A percentile compares a stretch with the other conserved stretches of the same genome.
Conservation (phyloP, 2,329 filamentous ascomycete genomes). For the Massarina eburnea region DNA sequence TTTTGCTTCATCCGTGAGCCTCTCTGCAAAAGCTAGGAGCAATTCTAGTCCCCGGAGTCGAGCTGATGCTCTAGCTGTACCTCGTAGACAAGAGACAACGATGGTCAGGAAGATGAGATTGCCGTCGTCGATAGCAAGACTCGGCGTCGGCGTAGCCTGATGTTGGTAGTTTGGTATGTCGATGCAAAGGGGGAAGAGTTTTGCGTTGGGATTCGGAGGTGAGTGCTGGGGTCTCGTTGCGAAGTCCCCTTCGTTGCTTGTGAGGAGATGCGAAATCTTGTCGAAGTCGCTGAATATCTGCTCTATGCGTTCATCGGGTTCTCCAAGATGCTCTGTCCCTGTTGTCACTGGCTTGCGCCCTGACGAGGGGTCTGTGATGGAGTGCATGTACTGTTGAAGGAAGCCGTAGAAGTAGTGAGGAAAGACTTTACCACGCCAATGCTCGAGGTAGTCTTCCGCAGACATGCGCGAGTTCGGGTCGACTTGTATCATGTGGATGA, state of each 20-base stretch:
- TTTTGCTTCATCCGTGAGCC: slow-evolving; percentile 92
- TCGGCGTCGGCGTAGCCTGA: slow-evolving; percentile 61
- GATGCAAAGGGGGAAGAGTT: slow-evolving; percentile 77
- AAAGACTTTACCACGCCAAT: slow-evolving; percentile 90
- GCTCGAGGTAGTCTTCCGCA: slow-evolving; percentile 89
- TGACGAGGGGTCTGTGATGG: slow-evolving; percentile 87
- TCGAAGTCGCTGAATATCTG: slow-evolving; percentile 93
- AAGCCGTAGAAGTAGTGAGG: slow-evolving; percentile 98
- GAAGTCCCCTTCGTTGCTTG: slow-evolving; percentile 62
- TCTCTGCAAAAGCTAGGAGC: slow-evolving; percentile 85
- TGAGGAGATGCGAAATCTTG: slow-evolving; percentile 94
- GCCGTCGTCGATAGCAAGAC: slow-evolving; percentile 76
- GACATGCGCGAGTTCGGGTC: slow-evolving; percentile 90
- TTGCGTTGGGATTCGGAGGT: slow-evolving; percentile 48
- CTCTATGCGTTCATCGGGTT: slow-evolving; percentile 92
- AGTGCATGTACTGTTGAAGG: slow-evolving; percentile 94
- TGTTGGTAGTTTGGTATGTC: slow-evolving; percentile 86
- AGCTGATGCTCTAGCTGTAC: slow-evolving; percentile 84
- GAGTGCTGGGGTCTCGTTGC: slow-evolving; percentile 34
- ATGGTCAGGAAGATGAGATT: slow-evolving; percentile 90
- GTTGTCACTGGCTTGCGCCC: slow-evolving; percentile 72
- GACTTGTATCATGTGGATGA: slow-evolving; percentile 93
- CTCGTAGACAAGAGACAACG: slow-evolving; percentile 84
- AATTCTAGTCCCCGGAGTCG: slow-evolving; percentile 88
- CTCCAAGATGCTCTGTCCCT: slow-evolving; percentile 71